phyloP scores from a whole-genome alignment of 2,329 filamentous ascomycete genomes.

The Cadophora luteo-olivacea region DNA sequence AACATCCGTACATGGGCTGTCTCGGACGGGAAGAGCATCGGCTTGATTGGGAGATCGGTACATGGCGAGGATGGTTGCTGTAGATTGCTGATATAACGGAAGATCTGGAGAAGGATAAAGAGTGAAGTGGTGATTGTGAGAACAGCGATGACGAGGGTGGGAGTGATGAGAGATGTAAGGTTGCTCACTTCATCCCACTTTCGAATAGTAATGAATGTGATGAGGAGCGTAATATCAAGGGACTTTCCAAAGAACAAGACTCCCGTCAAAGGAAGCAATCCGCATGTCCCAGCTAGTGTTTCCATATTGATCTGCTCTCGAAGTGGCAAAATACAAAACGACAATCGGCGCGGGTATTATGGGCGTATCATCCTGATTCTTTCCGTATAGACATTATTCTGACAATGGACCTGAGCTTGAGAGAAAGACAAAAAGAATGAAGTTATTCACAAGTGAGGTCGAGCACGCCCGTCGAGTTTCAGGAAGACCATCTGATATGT shows the following conservation, averaged over 20 bases:
- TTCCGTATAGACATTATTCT: background rate
- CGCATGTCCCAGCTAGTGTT: conserved; percentile 9
- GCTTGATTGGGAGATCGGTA: conserved; percentile 38
- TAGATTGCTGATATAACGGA: conserved; percentile 34
- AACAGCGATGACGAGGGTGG: conserved; percentile 25
- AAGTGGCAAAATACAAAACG: background rate
- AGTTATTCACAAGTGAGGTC: background rate
- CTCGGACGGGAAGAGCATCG: conserved; percentile 67
- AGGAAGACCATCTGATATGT: conserved; percentile 22
- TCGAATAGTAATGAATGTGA: conserved; percentile 18
- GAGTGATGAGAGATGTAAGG: conserved; percentile 23
- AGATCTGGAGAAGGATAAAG: conserved; percentile 32
- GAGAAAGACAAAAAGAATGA: background rate
- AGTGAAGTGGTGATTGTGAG: conserved; percentile 4
- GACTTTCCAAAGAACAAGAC: background rate
- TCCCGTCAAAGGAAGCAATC: conserved; percentile 13
- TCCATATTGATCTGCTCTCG: conserved; percentile 5
- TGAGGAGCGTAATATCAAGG: conserved; percentile 21
- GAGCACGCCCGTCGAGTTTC: conserved; percentile 11
- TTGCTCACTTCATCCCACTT: conserved; percentile 23
- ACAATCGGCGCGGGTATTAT: too few species aligned
- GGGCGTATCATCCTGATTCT: background rate
- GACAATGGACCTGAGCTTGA: background rate
- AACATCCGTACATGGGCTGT: conserved; percentile 72
- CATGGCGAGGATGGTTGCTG: conserved; percentile 16